A percentile compares a stretch with the other conserved stretches of the same genome.
These are phyloP conservation scores for Clarireedia monteithiana DNA, from an alignment of 2,329 filamentous ascomycete species.

Conservation along the genomic window DNA sequence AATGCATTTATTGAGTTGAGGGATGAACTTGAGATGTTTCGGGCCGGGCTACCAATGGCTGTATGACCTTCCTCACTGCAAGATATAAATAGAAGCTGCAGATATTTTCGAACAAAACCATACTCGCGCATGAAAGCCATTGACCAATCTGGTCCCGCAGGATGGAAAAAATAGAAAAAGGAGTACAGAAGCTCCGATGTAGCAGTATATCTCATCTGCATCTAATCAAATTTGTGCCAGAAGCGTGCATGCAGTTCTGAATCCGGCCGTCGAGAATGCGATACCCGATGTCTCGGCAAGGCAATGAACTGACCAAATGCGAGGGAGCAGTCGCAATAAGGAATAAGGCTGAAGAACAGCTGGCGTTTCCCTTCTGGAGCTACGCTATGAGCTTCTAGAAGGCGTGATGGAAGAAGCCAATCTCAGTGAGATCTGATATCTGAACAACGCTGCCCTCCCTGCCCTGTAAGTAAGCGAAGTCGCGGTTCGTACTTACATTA, in stretches of 20 bases:
- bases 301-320: too few species aligned
- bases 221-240: too few species aligned
- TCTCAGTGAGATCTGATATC: conserved; percentile 5
- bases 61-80: not conserved
- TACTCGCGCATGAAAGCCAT: not conserved
- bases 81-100: not conserved
- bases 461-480: not conserved
- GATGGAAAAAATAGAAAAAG: not conserved
- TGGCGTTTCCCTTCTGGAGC: not conserved
- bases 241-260: not conserved
- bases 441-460: not conserved
- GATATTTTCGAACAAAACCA: not conserved
- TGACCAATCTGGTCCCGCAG: not conserved
- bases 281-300: too few species aligned
- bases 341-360: conserved; percentile 12
- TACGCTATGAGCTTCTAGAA: conserved; percentile 14
- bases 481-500: not conserved
- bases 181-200: not conserved
- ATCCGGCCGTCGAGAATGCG: not conserved
- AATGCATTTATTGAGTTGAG: not conserved
- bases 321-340: too few species aligned
- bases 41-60: not conserved
- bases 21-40: not conserved
- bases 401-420: conserved; percentile 19
- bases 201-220: too few species aligned